Evolutionary conservation across 2,329 filamentous ascomycete genomes (phyloP).

Genomic region (Hirsutella thompsonii): DNA sequence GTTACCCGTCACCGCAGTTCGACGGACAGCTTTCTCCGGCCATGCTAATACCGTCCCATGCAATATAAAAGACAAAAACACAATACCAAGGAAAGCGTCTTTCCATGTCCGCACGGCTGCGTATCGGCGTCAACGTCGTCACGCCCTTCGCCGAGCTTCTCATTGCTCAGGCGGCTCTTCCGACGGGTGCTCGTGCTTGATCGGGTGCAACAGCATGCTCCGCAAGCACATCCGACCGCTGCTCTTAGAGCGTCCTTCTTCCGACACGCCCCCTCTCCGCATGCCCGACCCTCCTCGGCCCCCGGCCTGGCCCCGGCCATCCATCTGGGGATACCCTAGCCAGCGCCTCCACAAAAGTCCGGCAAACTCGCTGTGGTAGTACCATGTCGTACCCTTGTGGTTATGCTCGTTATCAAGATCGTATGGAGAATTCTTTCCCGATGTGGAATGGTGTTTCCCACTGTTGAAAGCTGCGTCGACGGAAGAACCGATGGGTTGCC

Average conservation of each 20-base stretch:
- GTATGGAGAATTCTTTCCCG: constrained; percentile 54
- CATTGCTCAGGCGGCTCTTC: constrained; percentile 16
- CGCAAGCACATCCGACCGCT: constrained; percentile 65
- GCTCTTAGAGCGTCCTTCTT: constrained; percentile 29
- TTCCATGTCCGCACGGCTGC: not conserved
- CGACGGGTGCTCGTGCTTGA: constrained; percentile 52
- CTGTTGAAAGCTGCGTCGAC: constrained; percentile 70
- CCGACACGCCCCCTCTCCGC: constrained; percentile 36
- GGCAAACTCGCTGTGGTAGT: constrained; percentile 70
- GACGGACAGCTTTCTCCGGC: not conserved
- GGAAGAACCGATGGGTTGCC: constrained; percentile 49
- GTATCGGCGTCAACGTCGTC: not conserved
- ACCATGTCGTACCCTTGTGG: constrained; percentile 73
- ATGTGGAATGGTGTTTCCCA: constrained; percentile 52
- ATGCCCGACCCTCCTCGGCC: constrained; percentile 34
- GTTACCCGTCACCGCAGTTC: not conserved
- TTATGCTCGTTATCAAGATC: constrained; percentile 64
- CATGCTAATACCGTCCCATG: not conserved
- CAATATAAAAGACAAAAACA: not conserved
- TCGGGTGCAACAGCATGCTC: constrained; percentile 69
- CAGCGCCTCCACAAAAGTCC: constrained; percentile 68
- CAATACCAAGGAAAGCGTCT: not conserved
- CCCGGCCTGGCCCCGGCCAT: constrained; percentile 26
- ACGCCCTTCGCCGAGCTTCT: too few relatives aligned
- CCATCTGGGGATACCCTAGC: constrained; percentile 47